These are phyloP conservation scores for Coemansia sp. DNA, from an alignment of 192 early-diverging fungal genomes.

Conservation along the genomic window DNA sequence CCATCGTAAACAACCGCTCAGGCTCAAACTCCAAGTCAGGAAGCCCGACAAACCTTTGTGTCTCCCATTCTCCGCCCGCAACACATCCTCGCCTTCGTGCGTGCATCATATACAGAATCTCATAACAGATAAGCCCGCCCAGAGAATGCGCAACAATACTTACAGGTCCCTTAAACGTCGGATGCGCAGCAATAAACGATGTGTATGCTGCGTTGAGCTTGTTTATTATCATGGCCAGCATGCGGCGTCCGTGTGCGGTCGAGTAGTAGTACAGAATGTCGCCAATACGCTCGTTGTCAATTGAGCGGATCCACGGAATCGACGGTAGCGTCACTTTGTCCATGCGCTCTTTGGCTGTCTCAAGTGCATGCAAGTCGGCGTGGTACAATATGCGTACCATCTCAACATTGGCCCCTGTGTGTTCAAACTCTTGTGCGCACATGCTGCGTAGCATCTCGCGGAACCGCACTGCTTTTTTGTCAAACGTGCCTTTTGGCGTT, in stretches of 20 bases:
- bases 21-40: constrained; percentile 33
- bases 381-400: constrained; percentile 42
- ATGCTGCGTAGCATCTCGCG: constrained; percentile 20
- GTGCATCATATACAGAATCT: constrained; percentile 57
- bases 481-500: constrained; percentile 42
- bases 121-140: constrained; percentile 69
- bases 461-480: constrained; percentile 34
- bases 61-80: constrained; percentile 16
- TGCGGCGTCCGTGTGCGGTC: constrained; percentile 49
- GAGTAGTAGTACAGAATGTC: constrained; percentile 54
- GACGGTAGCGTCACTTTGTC: constrained; percentile 49
- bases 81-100: constrained; percentile 1
- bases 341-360: constrained; percentile 38
- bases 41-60: constrained; percentile 17
- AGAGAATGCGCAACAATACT: constrained; percentile 66
- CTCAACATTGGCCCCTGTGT: constrained; percentile 23
- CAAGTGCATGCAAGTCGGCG: constrained; percentile 33
- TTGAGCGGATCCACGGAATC: constrained; percentile 53
- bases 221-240: constrained; percentile 56
- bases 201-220: constrained; percentile 61
- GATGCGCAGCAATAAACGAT: constrained; percentile 57
- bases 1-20: constrained; percentile 33
- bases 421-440: constrained; percentile 25
- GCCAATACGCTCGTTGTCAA: constrained; percentile 51
- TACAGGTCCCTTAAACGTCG: constrained; percentile 63